A percentile compares a stretch with the other conserved stretches of the same genome.
These are phyloP conservation scores for Hymenoscyphus linearis DNA, from an alignment of 2,329 filamentous ascomycete genomes.

Conservation along the genomic window DNA sequence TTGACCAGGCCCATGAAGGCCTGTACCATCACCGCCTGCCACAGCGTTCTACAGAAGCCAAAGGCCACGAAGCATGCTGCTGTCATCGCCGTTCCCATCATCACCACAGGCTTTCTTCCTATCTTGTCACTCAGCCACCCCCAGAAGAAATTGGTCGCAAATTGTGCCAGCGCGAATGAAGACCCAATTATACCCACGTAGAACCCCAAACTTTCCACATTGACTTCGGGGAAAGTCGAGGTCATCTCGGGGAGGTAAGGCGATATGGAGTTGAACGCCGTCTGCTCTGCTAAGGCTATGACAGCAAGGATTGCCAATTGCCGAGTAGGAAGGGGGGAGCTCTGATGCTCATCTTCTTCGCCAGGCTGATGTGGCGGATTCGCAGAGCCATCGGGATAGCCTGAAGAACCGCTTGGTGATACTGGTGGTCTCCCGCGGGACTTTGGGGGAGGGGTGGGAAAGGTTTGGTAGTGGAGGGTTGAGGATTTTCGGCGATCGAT, in stretches of 20 bases:
- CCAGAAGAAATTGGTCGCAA: conserved; percentile 89
- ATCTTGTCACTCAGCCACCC: conserved; percentile 76
- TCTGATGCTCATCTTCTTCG: conserved; percentile 31
- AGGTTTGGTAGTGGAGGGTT: conserved; percentile 70
- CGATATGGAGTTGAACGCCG: conserved; percentile 90
- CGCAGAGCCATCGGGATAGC: conserved; percentile 14
- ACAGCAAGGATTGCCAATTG: conserved; percentile 83
- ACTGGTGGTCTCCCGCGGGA: conserved; percentile 45
- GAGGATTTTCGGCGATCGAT: conserved; percentile 33
- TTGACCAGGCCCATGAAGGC: conserved; percentile 88
- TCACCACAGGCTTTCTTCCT: conserved; percentile 75
- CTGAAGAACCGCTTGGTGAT: conserved; percentile 32
- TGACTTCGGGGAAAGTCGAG: conserved; percentile 74
- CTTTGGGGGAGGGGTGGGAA: conserved; percentile 68
- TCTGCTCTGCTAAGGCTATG: conserved; percentile 90
- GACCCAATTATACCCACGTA: conserved; percentile 91
- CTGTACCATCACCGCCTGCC: conserved; percentile 82
- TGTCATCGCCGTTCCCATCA: conserved; percentile 77
- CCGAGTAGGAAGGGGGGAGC: conserved; percentile 68
- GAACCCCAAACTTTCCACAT: conserved; percentile 63
- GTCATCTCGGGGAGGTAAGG: conserved; percentile 96
- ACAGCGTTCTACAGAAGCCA: conserved; percentile 76
- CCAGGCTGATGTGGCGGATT: conserved; percentile 31
- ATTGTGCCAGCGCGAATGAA: conserved; percentile 85
- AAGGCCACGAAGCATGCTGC: conserved; percentile 78